Percentiles rank a stretch among this genome's conserved stretches.
phyloP scores from a whole-genome alignment of 2,329 filamentous ascomycete species.

The Cadophora malorum region DNA sequence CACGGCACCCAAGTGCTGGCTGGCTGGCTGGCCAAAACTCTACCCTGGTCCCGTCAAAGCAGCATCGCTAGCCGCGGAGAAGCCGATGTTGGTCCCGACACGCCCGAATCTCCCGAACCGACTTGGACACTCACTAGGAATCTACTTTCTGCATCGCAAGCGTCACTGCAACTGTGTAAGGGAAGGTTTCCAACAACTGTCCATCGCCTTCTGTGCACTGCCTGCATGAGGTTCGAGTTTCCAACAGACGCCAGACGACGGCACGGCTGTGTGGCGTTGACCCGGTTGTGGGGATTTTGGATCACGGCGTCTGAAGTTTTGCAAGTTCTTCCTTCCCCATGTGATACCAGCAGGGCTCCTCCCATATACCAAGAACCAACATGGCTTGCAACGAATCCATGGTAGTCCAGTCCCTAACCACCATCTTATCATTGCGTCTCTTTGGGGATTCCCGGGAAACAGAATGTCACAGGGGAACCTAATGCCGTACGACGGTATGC shows the following conservation, averaged over 20 bases:
- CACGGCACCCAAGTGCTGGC: neutral
- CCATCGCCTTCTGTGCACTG: neutral
- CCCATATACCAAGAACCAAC: neutral
- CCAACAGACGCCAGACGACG: constrained; percentile 5
- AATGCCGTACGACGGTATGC: constrained; percentile 11
- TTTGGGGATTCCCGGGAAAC: constrained; percentile 1
- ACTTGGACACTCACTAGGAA: neutral
- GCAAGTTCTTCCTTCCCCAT: neutral
- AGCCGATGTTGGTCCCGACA: neutral
- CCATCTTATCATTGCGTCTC: constrained; percentile 1
- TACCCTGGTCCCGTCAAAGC: neutral
- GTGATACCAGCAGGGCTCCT: constrained; percentile 7
- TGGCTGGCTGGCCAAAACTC: neutral
- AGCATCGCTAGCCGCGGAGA: neutral
- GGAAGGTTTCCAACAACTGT: neutral
- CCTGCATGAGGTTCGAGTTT: constrained; percentile 1
- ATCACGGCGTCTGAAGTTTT: constrained; percentile 19
- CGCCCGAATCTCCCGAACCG: neutral
- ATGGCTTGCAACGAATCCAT: constrained; percentile 9
- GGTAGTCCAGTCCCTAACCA: neutral
- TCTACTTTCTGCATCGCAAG: neutral
- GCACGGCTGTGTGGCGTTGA: constrained; percentile 12
- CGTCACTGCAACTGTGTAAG: neutral
- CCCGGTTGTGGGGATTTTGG: constrained; percentile 24
- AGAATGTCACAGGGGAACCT: constrained; percentile 5